Evolutionary conservation across 257 asterid species (phyloP).

Genomic region (Penstemon barbatus): DNA sequence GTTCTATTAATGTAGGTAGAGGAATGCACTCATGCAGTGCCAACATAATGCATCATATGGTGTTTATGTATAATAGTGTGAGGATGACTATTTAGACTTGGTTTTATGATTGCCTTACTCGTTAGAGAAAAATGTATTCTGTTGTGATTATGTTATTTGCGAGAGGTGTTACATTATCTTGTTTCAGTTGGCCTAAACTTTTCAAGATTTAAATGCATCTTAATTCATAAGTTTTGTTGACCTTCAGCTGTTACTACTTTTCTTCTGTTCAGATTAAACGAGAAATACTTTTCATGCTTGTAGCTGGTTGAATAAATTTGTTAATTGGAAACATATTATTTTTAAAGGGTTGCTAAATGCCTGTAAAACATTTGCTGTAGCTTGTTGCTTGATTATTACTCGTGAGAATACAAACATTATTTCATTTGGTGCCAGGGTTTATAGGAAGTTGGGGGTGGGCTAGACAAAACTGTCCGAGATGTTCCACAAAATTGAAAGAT

Average conservation of each 20-base stretch:
- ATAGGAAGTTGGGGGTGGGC: too few species aligned
- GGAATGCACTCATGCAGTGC: not conserved
- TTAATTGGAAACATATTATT: slow-evolving; percentile 11
- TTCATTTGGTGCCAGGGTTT: too few species aligned
- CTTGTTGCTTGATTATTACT: not conserved
- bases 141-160: not conserved
- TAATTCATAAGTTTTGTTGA: not conserved
- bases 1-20: slow-evolving; percentile 10
- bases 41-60: not conserved
- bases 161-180: not conserved
- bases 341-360: not conserved
- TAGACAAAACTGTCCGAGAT: too few species aligned
- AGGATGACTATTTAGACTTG: not conserved
- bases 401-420: slow-evolving; percentile 15
- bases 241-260: not conserved
- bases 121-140: not conserved
- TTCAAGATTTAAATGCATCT: slow-evolving; percentile 6
- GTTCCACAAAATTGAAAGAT: too few species aligned
- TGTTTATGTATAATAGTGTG: not conserved
- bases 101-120: not conserved
- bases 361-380: slow-evolving; percentile 9
- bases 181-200: slow-evolving; percentile 8
- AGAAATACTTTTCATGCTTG: slow-evolving; percentile 17
- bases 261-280: not conserved
- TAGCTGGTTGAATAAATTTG: not conserved